Evolutionary conservation across 2,329 filamentous ascomycete genomes (phyloP).

Genomic region (Apiospora malaysiana): DNA sequence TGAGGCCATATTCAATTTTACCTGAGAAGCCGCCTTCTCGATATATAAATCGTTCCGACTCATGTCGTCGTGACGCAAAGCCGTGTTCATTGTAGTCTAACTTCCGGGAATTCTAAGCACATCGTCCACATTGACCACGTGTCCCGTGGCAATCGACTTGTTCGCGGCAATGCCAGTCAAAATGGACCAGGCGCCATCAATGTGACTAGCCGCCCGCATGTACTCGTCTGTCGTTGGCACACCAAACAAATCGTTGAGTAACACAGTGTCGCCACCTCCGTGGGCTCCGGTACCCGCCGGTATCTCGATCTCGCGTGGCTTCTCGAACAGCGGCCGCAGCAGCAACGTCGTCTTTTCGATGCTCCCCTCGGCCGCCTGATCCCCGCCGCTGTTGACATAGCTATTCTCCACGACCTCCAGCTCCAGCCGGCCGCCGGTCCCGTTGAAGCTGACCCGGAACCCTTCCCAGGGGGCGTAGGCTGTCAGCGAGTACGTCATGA

Average conservation of each 20-base stretch:
- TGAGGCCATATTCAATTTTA: too few relatives aligned
- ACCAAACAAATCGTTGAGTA: constrained; percentile 64
- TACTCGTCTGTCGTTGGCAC: constrained; percentile 56
- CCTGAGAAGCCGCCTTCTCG: neutral
- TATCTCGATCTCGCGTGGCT: constrained; percentile 61
- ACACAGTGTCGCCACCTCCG: constrained; percentile 63
- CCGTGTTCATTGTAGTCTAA: too few relatives aligned
- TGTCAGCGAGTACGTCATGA: constrained; percentile 63
- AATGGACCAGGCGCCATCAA: constrained; percentile 65
- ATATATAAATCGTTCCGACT: neutral
- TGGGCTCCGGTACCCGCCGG: constrained; percentile 59
- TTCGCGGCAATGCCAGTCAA: constrained; percentile 66
- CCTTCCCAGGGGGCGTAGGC: constrained; percentile 70
- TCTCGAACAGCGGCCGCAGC: constrained; percentile 60
- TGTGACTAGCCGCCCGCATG: constrained; percentile 61
- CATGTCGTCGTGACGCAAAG: neutral
- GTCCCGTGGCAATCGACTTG: constrained; percentile 60
- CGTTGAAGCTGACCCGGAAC: constrained; percentile 63
- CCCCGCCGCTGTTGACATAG: constrained; percentile 66
- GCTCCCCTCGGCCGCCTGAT: constrained; percentile 60
- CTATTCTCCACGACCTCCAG: constrained; percentile 67
- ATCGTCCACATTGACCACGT: constrained; percentile 62
- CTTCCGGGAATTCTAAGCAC: constrained; percentile 41
- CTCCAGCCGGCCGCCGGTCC: constrained; percentile 63
- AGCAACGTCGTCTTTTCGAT: constrained; percentile 56